Evolutionary conservation across 2,329 filamentous ascomycete species (phyloP), one percentile per base, ranked within the genome.

Genomic region (Ceratocystis destructans): DNA sequence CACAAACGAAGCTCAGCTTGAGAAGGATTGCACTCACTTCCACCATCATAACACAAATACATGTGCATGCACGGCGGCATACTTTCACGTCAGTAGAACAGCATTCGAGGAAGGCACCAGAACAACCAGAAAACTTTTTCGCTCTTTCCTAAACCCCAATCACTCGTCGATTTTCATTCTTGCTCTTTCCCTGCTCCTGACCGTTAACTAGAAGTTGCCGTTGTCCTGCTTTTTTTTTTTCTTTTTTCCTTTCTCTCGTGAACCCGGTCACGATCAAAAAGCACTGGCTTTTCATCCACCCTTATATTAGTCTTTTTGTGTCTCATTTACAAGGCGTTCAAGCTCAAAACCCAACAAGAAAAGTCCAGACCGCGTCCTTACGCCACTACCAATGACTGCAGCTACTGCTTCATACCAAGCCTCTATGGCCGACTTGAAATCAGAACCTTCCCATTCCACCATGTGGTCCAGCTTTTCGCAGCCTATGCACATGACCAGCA

Each of bases 341-440:
- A 53, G 48, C 48, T 17, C 20, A 53, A 28, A 53, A 63, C 5
- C 20, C 5, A 45, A n/a, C 44, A 25, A 31, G 20, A 15, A 63
- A 53, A 53, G 15, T 5, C 48, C 17, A 64, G 33, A 12, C 46
- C 48, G 28, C 31, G 15, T 62, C n/a, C 25, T 55, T 22, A 53
- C 31, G n/a, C 53, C 55, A 61, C n/a, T 20, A 25, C 57, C 33
- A 61, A 65, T 66, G 64, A 67, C 66, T 61, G 66, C 66, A 48
- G 66, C 66, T 22, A 67, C 62, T 62, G 62, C 62, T 28, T 67
- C 66, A 15, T 67, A 67, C 45, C 62, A 55, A 48, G 66, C 66
- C 66, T 67, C 66, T 74, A 84, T 85, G 82, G 81, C 82, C 80
- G 82, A 84, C 74, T 74, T 85, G 77, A 83, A 83, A 79, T 76